phyloP scores from a whole-genome alignment of 805 yeast genomes.

The Isabelozyma heimii region DNA sequence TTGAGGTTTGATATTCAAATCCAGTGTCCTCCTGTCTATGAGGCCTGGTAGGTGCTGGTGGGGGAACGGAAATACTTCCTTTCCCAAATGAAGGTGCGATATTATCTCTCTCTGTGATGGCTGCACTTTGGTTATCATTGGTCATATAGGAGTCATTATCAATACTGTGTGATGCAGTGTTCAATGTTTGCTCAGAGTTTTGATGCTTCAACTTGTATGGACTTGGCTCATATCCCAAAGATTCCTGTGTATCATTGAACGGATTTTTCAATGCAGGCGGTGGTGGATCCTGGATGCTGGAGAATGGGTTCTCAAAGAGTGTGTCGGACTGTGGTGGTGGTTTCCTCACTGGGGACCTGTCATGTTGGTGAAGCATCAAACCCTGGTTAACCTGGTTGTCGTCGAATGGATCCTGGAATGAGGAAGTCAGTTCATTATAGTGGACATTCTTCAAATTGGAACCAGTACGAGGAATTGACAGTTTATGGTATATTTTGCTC shows the following conservation, averaged over 20 bases:
- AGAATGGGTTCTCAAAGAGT: neutral
- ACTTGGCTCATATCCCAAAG: neutral
- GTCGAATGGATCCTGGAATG: conserved; percentile 9
- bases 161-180: neutral
- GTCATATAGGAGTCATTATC: neutral
- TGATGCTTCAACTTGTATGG: neutral
- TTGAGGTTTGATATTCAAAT: neutral
- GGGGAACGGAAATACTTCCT: neutral
- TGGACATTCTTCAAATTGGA: neutral
- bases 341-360: neutral
- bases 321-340: neutral
- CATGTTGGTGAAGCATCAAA: neutral
- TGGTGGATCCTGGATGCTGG: neutral
- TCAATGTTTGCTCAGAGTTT: neutral
- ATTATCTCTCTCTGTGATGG: neutral
- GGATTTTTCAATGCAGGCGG: neutral
- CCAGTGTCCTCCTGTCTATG: neutral
- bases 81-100: neutral
- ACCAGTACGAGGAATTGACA: neutral
- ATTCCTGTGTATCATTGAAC: neutral
- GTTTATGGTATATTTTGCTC: neutral
- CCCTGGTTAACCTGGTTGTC: conserved; percentile 1
- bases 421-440: neutral
- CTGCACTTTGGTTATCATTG: neutral
- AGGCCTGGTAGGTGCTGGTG: neutral